phyloP scores from a whole-genome alignment of 108 stramenopile genomes.

The Nitzschia sp. region DNA sequence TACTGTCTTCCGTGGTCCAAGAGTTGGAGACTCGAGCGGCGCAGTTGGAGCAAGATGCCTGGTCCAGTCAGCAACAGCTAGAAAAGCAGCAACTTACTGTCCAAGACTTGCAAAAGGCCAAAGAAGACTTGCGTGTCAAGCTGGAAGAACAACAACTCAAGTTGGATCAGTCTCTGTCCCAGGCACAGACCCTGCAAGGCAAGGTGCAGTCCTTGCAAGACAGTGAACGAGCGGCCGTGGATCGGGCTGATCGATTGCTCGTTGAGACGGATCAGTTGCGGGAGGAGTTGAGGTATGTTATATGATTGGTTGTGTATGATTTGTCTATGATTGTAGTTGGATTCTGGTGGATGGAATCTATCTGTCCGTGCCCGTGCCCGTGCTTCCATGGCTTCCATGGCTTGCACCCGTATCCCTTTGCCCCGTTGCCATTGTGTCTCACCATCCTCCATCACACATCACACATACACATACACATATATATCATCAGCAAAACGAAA shows the following conservation, averaged over 20 bases:
- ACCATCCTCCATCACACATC: background rate
- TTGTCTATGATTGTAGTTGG: background rate
- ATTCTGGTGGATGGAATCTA: background rate
- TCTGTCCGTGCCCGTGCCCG: constrained; percentile 5
- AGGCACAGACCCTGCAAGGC: background rate
- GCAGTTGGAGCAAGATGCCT: background rate
- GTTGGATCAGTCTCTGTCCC: constrained; percentile 4
- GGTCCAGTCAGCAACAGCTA: background rate
- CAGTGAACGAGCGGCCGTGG: constrained; percentile 15
- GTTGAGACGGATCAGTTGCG: constrained; percentile 60
- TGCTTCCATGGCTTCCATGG: constrained; percentile 7
- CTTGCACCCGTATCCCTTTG: background rate
- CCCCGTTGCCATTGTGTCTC: background rate
- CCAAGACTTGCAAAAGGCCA: background rate
- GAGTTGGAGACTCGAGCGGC: too few relatives aligned
- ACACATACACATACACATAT: background rate
- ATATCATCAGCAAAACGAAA: constrained; percentile 49
- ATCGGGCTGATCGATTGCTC: constrained; percentile 49
- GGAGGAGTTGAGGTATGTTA: constrained; percentile 72
- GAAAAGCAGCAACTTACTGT: background rate
- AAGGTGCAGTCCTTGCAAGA: constrained; percentile 11
- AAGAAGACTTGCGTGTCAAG: background rate
- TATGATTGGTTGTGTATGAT: background rate
- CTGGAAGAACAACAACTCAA: background rate
- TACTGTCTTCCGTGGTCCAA: too few relatives aligned